Evolutionary conservation across 2,329 filamentous ascomycete genomes (phyloP).

Genomic region (Penicillium sp.): DNA sequence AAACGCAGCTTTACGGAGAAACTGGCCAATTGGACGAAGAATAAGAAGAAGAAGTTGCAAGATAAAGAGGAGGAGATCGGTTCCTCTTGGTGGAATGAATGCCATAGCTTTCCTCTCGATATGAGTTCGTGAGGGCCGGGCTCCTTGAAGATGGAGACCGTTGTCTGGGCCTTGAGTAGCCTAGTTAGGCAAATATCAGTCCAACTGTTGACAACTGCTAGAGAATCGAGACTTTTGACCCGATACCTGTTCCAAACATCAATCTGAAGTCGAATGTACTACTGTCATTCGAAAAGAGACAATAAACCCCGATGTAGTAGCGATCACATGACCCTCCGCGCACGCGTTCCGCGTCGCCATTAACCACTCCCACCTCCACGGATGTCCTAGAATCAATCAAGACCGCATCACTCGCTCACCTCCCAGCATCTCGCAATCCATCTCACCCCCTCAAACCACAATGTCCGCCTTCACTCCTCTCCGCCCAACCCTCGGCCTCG

Average conservation of each 20-base stretch:
- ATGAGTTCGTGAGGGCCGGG: background rate
- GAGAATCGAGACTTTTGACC: no score
- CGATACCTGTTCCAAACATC: no score
- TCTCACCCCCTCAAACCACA: slow-evolving; percentile 3
- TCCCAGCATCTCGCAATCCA: background rate
- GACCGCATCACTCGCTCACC: background rate
- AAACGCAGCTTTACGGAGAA: background rate
- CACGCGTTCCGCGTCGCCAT: slow-evolving; percentile 6
- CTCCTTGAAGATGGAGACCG: no score
- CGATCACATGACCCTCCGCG: slow-evolving; percentile 8
- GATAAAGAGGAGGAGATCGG: background rate
- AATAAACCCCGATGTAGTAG: background rate
- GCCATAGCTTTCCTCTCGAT: background rate
- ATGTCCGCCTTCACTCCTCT: slow-evolving; percentile 54
- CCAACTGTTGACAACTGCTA: no score
- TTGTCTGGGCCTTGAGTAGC: no score
- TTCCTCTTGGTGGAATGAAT: background rate
- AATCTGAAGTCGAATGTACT: no score
- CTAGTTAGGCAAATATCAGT: no score
- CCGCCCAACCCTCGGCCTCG: slow-evolving; percentile 52
- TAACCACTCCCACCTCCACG: background rate
- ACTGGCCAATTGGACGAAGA: background rate
- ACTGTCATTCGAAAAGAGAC: background rate
- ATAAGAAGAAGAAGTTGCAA: background rate
- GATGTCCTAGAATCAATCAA: background rate